Evolutionary conservation across 345 rosid genomes (phyloP), one percentile per base, ranked within the genome.

Genomic region (Ricinus communis): DNA sequence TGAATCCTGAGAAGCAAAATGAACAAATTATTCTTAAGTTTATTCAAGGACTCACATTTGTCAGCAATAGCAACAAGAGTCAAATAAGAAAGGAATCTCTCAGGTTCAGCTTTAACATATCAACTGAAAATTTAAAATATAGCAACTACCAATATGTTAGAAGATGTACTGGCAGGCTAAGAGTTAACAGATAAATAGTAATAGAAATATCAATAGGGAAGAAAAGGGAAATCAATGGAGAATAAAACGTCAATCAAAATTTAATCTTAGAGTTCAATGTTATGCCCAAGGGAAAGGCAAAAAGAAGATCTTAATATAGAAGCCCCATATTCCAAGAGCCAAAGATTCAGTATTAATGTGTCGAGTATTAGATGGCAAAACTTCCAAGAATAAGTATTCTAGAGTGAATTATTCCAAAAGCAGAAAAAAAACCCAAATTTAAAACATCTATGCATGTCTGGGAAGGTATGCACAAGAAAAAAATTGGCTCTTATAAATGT

Each of bases 1-100:
- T 71, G 88, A 84, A 79, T 93, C 99, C 99, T 96, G 90, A 57
- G 83, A 82, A 62, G 74, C 63, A 62, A 82, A 71, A 58, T 81
- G 60, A 74, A 70, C 47, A 85, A 62, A 65, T 77, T 21, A 78
- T 65, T 70, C 64, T 72, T 52, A 47, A 33, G 27, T 50, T 58
- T 38, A 30, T 57, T 30, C 36, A 54, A 13, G 63, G 67, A 58
- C 40, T 45, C 30, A 28, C 25, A 10, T 22, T 67, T 46, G 33
- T 50, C 52, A 71, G 46, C 43, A 74, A 62, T 52, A 56, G 57
- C 25, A 77, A 71, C 19, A 24, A 64, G 10, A 38, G 18, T 36
- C 51, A 65, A 65, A 57, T 1, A 54, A 68, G 31, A 45, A 57
- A 58, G 54, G 25, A 60, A 40, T 61, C 21, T 54, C 52, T 64